Percentiles rank a stretch among this genome's conserved stretches.
Conservation (phyloP, 2,329 filamentous ascomycete genomes). For the Apiospora hydei region DNA sequence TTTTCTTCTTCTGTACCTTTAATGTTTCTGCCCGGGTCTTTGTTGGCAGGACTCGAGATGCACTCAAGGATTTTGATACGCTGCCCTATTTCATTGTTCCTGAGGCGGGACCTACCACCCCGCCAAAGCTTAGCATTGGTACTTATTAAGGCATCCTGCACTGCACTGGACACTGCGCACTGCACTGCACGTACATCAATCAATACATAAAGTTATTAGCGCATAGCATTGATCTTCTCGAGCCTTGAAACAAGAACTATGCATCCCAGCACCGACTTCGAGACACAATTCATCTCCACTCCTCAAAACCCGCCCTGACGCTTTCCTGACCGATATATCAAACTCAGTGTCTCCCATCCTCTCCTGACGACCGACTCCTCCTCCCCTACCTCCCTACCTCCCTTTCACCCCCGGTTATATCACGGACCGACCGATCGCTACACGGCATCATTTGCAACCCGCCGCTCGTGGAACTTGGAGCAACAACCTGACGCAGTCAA, state of each 20-base stretch:
- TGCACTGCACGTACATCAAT: neutral
- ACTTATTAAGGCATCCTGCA: conserved; percentile 2
- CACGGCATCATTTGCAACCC: conserved; percentile 11
- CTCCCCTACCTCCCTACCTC: neutral
- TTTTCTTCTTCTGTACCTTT: neutral
- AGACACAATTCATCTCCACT: conserved; percentile 17
- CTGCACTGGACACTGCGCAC: no score
- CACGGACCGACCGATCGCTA: conserved; percentile 15
- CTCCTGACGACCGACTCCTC: neutral
- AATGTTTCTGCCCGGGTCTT: neutral
- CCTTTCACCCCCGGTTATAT: neutral
- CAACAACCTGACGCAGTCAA: conserved; percentile 10
- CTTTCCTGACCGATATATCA: conserved; percentile 14
- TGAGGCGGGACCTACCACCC: conserved; percentile 3
- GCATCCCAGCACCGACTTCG: conserved; percentile 16
- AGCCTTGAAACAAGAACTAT: conserved; percentile 22
- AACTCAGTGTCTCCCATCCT: neutral
- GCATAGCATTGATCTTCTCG: conserved; percentile 18
- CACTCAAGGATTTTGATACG: neutral
- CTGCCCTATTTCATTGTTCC: conserved; percentile 6
- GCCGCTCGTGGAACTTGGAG: conserved; percentile 16
- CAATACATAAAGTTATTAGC: conserved; percentile 1
- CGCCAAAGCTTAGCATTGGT: conserved; percentile 19
- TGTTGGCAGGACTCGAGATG: neutral
- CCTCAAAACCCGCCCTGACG: conserved; percentile 14